These are phyloP conservation scores for Eucalyptus fibrosa DNA, from an alignment of 345 rosid species.

Conservation along the genomic window DNA sequence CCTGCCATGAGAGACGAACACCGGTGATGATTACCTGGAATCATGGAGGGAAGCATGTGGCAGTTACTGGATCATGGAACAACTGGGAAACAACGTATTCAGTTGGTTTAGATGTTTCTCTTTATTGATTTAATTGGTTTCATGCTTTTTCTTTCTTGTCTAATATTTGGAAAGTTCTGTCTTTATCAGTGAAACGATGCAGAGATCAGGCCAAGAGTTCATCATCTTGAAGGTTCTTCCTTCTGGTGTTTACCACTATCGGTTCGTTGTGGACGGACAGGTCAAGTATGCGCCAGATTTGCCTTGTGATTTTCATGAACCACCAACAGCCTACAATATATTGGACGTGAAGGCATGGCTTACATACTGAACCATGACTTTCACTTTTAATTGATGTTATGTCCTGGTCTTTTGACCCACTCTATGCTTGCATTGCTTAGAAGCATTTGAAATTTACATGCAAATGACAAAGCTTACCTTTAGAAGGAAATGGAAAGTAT, in stretches of 20 bases:
- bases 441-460: neutral
- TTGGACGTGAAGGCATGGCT: slow-evolving; percentile 41
- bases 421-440: neutral
- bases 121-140: neutral
- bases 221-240: slow-evolving; percentile 37
- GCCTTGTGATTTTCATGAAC: slow-evolving; percentile 33
- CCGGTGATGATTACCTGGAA: slow-evolving; percentile 47
- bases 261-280: slow-evolving; percentile 36
- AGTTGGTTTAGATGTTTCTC: neutral
- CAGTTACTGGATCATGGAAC: slow-evolving; percentile 66
- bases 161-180: neutral
- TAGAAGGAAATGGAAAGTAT: neutral
- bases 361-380: neutral
- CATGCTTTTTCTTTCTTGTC: neutral
- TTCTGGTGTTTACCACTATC: slow-evolving; percentile 44
- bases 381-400: neutral
- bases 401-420: neutral
- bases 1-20: slow-evolving; percentile 3
- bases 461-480: neutral
- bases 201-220: slow-evolving; percentile 33
- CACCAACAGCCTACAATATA: slow-evolving; percentile 31
- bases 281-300: slow-evolving; percentile 23
- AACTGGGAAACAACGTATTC: slow-evolving; percentile 35
- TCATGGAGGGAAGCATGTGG: slow-evolving; percentile 43
- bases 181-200: slow-evolving; percentile 29